Percentiles rank a stretch among this genome's conserved stretches.
These are phyloP conservation scores for Globisporangium cederbergense DNA, from an alignment of 352 stramenopile genomes.

Conservation along the genomic window DNA sequence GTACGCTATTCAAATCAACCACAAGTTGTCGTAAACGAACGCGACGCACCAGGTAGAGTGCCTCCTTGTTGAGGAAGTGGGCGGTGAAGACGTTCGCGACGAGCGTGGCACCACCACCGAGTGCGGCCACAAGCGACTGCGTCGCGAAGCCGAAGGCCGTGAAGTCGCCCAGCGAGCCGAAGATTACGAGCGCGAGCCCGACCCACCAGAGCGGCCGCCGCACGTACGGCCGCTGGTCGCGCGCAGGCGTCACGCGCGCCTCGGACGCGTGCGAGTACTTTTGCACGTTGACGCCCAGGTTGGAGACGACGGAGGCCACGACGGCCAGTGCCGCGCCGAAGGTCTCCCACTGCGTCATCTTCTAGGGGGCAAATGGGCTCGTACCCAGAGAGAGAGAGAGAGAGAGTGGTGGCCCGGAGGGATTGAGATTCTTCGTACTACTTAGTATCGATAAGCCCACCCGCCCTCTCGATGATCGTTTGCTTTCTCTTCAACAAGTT, in stretches of 20 bases:
- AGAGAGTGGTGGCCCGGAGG: too few relatives aligned
- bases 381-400: background rate
- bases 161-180: conserved; percentile 87
- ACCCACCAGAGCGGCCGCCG: conserved; percentile 88
- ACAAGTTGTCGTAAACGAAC: background rate
- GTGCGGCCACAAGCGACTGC: conserved; percentile 84
- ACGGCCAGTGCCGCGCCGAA: conserved; percentile 80
- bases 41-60: conserved; percentile 51
- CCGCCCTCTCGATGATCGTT: too few relatives aligned
- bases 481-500: too few relatives aligned
- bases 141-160: conserved; percentile 87
- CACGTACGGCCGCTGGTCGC: conserved; percentile 72
- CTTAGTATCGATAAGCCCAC: too few relatives aligned
- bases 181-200: conserved; percentile 67
- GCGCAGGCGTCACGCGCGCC: conserved; percentile 28
- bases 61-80: conserved; percentile 82
- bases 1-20: background rate
- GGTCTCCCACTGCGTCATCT: conserved; percentile 71
- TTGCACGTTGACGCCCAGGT: conserved; percentile 89
- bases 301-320: conserved; percentile 79
- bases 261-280: conserved; percentile 85
- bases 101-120: conserved; percentile 83
- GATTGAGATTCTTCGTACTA: too few relatives aligned
- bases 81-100: conserved; percentile 87
- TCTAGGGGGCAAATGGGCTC: too few relatives aligned